Conservation (phyloP, 2,329 filamentous ascomycete genomes). For the Periconia sp. region DNA sequence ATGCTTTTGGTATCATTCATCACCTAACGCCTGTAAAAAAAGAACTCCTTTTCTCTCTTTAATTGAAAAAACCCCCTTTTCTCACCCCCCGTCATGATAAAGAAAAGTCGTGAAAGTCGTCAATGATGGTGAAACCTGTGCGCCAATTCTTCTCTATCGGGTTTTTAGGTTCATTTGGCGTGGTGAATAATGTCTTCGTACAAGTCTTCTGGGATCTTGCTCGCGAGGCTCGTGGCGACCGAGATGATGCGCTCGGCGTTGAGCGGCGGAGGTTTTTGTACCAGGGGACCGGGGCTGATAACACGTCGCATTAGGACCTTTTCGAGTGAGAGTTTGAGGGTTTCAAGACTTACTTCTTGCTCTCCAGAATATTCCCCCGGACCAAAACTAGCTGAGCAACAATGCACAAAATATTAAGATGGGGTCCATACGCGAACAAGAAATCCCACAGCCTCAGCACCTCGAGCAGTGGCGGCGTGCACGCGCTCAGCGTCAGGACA, state of each 20-base stretch:
- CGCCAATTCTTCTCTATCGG: neutral
- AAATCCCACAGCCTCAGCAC: conserved; percentile 96
- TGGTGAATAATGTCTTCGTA: conserved; percentile 90
- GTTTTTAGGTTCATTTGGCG: conserved; percentile 61
- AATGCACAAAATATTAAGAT: conserved; percentile 94
- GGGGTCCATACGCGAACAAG: conserved; percentile 90
- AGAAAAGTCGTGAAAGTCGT: too few species aligned
- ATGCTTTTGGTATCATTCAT: neutral
- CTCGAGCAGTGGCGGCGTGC: conserved; percentile 91
- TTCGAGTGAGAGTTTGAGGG: neutral
- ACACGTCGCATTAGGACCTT: too few species aligned
- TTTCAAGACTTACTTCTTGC: conserved; percentile 66
- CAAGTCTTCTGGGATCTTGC: conserved; percentile 86
- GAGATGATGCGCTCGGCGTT: conserved; percentile 83
- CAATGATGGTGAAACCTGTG: too few species aligned
- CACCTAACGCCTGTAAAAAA: too few species aligned
- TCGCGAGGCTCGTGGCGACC: conserved; percentile 81
- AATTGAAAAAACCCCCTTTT: too few species aligned
- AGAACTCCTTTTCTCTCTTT: too few species aligned
- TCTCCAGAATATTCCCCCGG: conserved; percentile 78
- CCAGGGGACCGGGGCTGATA: conserved; percentile 81
- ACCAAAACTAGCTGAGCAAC: conserved; percentile 92
- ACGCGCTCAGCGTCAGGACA: conserved; percentile 91
- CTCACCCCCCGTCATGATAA: too few species aligned
- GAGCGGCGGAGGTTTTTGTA: conserved; percentile 83